Percentiles rank a stretch among this genome's conserved stretches.
Conservation (phyloP, 179 eudicot genomes). For the Silene vulgaris region DNA sequence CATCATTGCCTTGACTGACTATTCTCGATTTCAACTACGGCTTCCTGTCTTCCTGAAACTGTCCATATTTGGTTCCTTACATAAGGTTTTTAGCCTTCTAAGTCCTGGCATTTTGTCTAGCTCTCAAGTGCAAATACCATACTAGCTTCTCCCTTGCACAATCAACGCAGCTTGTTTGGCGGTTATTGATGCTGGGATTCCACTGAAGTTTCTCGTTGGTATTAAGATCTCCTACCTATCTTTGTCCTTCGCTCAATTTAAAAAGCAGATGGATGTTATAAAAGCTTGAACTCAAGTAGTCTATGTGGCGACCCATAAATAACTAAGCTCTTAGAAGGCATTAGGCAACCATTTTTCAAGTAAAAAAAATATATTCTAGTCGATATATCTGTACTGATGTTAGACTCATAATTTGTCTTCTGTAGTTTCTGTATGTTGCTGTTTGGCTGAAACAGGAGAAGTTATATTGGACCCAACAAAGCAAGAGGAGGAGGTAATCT, state of each 20-base stretch:
- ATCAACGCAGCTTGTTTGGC: slow-evolving; percentile 92
- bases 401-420: slow-evolving; percentile 14
- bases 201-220: slow-evolving; percentile 91
- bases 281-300: too few relatives aligned
- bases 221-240: slow-evolving; percentile 5
- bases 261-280: background rate
- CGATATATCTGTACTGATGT: background rate
- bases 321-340: background rate
- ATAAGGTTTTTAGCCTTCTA: background rate
- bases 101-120: background rate
- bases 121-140: slow-evolving; percentile 8
- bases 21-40: background rate
- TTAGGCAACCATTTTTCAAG: background rate
- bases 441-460: slow-evolving; percentile 60
- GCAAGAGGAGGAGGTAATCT: slow-evolving; percentile 70
- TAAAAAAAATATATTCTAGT: too few relatives aligned
- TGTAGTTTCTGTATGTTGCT: slow-evolving; percentile 58
- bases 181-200: slow-evolving; percentile 87
- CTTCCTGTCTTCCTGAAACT: background rate
- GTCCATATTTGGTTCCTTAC: too few relatives aligned
- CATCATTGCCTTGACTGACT: slow-evolving; percentile 4
- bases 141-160: slow-evolving; percentile 88
- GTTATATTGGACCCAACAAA: slow-evolving; percentile 73
- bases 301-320: background rate
- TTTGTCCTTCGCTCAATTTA: background rate